Evolutionary conservation across 352 stramenopile species (phyloP), one percentile per base, ranked within the genome.

Genomic region (Pythium volutum): DNA sequence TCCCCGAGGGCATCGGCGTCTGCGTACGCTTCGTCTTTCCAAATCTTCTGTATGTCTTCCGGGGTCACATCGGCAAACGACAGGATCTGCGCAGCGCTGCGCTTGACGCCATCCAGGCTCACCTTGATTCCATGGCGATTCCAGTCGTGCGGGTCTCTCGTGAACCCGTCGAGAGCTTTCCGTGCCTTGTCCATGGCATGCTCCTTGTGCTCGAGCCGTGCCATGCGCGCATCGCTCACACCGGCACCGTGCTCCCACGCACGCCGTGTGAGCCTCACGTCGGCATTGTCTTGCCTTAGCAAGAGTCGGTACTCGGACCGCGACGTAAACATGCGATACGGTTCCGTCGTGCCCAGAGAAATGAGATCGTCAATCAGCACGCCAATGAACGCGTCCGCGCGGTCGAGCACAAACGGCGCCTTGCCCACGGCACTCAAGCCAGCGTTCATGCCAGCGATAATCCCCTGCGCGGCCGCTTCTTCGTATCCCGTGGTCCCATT

Each of bases 401-500:
- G 88, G 25, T 97, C 94, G n/a, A 99, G 71, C 36, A 98, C 76
- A 49, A 99, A 94, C 20, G 81, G 62, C 10, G 77, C 66, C n/a
- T 75, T 74, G 22, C 74, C 74, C 34, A 80, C 73, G 4, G 84
- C 89, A 18, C 70, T 70, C 33, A 97, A 70, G 5, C 90, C 96
- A 27, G 97, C 97, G 73, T 99, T 99, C 36, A 96, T 88, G 25
- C 97, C 97, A 6, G 97, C 97, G 25, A 99, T 75, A 39, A 99
- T 90, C 26, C 97, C 97, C 67, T 99, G 97, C 0, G 97, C 97
- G 3, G 89, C 97, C 6, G 97, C 97, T 77, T 99, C 97, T 87
- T 99, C 97, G 77, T 99, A 99, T 12, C 97, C 97, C 0, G 97
- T 99, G 12, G 97, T 99, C 36, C 97, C 97, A 71, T 98, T 99